Percentiles rank a stretch among this genome's conserved stretches.
phyloP scores from a whole-genome alignment of 73 alveolate species.

The Halteria grandinella region DNA sequence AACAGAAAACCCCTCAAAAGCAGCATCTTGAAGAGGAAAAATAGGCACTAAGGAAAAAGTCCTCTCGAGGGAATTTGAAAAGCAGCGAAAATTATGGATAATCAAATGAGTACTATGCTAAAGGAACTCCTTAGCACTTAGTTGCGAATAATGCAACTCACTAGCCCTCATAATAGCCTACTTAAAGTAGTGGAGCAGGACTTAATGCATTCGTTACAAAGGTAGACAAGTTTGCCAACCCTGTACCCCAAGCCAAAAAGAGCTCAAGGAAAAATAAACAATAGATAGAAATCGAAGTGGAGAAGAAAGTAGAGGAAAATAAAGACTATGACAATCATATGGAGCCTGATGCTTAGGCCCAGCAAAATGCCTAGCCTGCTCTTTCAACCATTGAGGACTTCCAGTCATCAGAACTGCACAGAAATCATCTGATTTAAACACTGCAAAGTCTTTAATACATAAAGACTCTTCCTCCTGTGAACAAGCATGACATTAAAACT shows the following conservation, averaged over 20 bases:
- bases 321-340: neutral
- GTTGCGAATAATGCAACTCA: too few species aligned
- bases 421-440: constrained; percentile 46
- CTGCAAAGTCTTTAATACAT: constrained; percentile 42
- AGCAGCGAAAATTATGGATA: too few species aligned
- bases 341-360: neutral
- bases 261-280: neutral
- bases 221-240: constrained; percentile 43
- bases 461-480: constrained; percentile 37
- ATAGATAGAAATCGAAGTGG: neutral
- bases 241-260: too few species aligned
- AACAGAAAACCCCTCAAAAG: too few species aligned
- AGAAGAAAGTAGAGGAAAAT: constrained; percentile 1
- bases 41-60: too few species aligned
- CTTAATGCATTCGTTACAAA: constrained; percentile 27
- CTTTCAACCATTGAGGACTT: neutral
- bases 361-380: neutral
- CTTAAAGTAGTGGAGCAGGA: constrained; percentile 6
- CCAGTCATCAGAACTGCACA: constrained; percentile 41
- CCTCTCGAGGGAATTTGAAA: too few species aligned
- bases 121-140: too few species aligned
- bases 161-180: too few species aligned
- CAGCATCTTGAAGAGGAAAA: too few species aligned
- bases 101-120: too few species aligned
- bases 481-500: constrained; percentile 24